Evolutionary conservation across 2,329 filamentous ascomycete species (phyloP).

Genomic region (Scytalidium sp.): DNA sequence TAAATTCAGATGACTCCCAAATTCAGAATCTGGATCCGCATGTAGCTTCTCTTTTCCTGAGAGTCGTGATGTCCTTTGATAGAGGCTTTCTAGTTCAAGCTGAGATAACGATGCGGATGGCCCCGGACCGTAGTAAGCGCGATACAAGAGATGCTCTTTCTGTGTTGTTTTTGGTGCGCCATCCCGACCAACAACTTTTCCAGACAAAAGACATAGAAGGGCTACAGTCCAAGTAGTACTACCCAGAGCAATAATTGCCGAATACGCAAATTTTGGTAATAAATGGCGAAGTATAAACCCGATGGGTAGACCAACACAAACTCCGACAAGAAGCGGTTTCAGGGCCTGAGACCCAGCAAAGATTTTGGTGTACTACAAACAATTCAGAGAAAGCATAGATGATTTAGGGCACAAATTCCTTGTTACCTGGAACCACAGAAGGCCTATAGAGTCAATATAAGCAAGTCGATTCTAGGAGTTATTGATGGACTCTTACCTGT

Average conservation of each 20-base stretch:
- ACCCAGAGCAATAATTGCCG: constrained; percentile 44
- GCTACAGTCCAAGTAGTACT: constrained; percentile 50
- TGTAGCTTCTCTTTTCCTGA: constrained; percentile 37
- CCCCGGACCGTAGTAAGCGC: constrained; percentile 23
- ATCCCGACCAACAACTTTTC: constrained; percentile 45
- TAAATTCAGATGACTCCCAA: constrained; percentile 40
- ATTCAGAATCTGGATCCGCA: constrained; percentile 39
- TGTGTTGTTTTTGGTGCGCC: constrained; percentile 23
- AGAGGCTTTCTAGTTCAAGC: constrained; percentile 43
- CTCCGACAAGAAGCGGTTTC: constrained; percentile 43
- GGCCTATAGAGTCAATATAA: constrained; percentile 44
- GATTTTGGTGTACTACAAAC: constrained; percentile 39
- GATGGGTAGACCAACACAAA: constrained; percentile 40
- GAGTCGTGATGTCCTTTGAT: constrained; percentile 35
- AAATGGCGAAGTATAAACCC: constrained; percentile 40
- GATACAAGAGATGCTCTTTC: constrained; percentile 8
- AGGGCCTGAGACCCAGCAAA: constrained; percentile 48
- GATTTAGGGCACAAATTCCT: not conserved
- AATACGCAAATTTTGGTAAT: constrained; percentile 37
- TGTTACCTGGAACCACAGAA: constrained; percentile 45
- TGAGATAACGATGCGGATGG: constrained; percentile 45
- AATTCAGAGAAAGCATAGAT: not conserved
- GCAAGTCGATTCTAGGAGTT: not conserved
- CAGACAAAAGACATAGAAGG: constrained; percentile 42
- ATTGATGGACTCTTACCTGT: constrained; percentile 9